Evolutionary conservation across 2,329 filamentous ascomycete genomes (phyloP), one percentile per base, ranked within the genome.

Genomic region (Diaporthe batatas): DNA sequence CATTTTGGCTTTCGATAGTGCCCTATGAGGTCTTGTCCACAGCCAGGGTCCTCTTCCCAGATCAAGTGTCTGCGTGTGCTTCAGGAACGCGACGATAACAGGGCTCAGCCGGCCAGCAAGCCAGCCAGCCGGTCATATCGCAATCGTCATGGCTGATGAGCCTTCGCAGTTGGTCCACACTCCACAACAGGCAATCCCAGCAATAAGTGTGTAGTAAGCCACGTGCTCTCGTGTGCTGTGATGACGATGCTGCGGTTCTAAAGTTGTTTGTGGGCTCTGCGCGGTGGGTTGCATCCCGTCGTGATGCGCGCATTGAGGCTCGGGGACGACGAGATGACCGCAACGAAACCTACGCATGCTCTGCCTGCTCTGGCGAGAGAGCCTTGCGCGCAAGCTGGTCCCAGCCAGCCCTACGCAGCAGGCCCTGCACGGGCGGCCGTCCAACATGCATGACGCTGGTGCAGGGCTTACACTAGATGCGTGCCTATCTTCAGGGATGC

Each of bases 301-400:
- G 2, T 36, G 29, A 53, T 39, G 32, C 29, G 47, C 62, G 44
- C 34, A 53, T 69, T 69, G 51, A 54, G 65, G 67, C 67, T 70
- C 68, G 68, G 68, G 29, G 68, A 62, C 44, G 47, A 70, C 68
- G 68, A 70, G 55, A 70, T 70, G 68, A 70, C 55, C 23, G 68
- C 54, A 51, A 51, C 3, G 49, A 57, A 58, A 58, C 54, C 39
- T 69, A 53, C n/a, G 51, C 39, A 23, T 39, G 36, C 10, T 39
- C 36, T n/a, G n/a, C n/a, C n/a, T n/a, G n/a, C n/a, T n/a, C n/a
- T n/a, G 11, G 36, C 5, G 36, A 14, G 44, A 58, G 57, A 58
- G 68, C 68, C 44, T 14, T 62, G 68, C 32, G 68, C 68, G 53
- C 55, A 34, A 44, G 55, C 55, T 62, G 68, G 68, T 54, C 68